A percentile compares a stretch with the other conserved stretches of the same genome.
These are phyloP conservation scores for Rhodotorula sp. DNA, from an alignment of 1,284 basidiomycete species.

Conservation along the genomic window DNA sequence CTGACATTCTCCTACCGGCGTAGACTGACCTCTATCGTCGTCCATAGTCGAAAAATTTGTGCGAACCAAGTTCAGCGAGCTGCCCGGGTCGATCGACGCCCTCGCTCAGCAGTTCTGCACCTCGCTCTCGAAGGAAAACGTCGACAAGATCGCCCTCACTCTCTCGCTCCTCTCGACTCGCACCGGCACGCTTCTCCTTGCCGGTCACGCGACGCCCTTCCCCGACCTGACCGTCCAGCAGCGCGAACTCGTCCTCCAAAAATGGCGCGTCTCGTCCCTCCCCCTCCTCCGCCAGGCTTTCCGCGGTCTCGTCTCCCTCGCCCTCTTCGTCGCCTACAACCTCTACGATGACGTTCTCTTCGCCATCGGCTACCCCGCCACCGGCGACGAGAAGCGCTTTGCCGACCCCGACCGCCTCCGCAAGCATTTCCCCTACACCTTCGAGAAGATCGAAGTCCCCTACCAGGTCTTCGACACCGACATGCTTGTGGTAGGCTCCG, in stretches of 20 bases:
- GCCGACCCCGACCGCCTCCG: constrained; percentile 14
- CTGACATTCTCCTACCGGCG: neutral
- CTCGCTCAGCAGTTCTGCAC: constrained; percentile 24
- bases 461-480: constrained; percentile 37
- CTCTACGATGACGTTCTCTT: constrained; percentile 20
- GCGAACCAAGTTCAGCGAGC: constrained; percentile 20
- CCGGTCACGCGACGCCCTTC: constrained; percentile 27
- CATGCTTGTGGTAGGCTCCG: constrained; percentile 51
- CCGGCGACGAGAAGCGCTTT: constrained; percentile 26
- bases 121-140: constrained; percentile 28
- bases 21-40: neutral
- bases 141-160: constrained; percentile 21
- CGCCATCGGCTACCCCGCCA: constrained; percentile 30
- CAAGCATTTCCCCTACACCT: constrained; percentile 23
- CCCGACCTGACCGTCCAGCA: constrained; percentile 22
- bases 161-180: constrained; percentile 31
- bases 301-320: constrained; percentile 27
- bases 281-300: constrained; percentile 24
- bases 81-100: constrained; percentile 26
- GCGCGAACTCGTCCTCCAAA: constrained; percentile 26
- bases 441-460: constrained; percentile 25
- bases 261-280: constrained; percentile 28
- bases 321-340: constrained; percentile 34
- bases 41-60: constrained; percentile 11
- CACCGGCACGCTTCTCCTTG: constrained; percentile 30